Base-by-base conservation (phyloP, 2,329 filamentous ascomycete species). In the Pseudopithomyces maydicus region DNA sequence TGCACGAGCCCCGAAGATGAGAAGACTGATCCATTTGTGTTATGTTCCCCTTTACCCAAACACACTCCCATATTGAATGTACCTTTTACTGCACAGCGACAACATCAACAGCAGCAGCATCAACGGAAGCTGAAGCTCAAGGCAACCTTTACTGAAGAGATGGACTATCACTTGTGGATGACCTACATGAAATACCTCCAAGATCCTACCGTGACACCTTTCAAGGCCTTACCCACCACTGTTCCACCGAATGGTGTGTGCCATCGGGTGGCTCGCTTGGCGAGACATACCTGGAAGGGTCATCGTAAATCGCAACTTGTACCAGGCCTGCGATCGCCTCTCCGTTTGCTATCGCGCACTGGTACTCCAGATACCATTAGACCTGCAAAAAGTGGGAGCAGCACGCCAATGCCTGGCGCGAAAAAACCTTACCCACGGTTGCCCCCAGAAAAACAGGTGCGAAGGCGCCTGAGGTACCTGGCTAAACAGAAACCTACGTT, bases 151-250 rank as follows among this genome's bases (percentile, higher is more conserved):
- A 87, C 83, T 5, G 76, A 82, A 42, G 85, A 86, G 50, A 88
- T 88, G 85, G 86, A 89, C 68, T 81, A 84, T 54, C 86, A 89
- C 67, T 74, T 89, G 32, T 88, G 86, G 86, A 83, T 85, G 68
- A 86, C 84, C 8, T 89, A 88, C 73, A 84, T 87, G 75, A 79
- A 81, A 52, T 88, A 88, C 69, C 77, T 88, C n/a, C 84, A 86
- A 59, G 85, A 88, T 70, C 86, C 86, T 19, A 85, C 83, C 3
- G 81, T 88, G 46, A 89, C 86, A 1, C 86, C 86, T 0, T 88
- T 88, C 79, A 88, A 88, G 68, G 86, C 85, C 75, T 80, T 88
- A 1, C 86, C 86, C 2, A 86, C 86, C 47, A 85, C 83, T 42
- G 80, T 84, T 33, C 86, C 86, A 36, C 86, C 86, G 11, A 81